Percentiles rank a stretch among this genome's conserved stretches.
Evolutionary conservation across 176 grass and related monocot species (phyloP).

Genomic region (Oryza brachyantha): DNA sequence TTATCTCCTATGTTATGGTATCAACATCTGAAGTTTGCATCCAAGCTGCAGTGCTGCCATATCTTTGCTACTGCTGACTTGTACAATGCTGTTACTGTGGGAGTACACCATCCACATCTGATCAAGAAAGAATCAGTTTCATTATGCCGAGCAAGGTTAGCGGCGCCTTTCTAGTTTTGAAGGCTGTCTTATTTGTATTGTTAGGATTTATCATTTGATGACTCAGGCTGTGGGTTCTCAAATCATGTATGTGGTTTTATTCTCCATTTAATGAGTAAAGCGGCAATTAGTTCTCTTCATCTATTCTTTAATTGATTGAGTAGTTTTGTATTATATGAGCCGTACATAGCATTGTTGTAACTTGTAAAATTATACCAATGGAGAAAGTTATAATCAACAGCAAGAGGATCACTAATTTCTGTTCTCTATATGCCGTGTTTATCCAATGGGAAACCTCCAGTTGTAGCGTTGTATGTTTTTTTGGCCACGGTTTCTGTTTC

Average conservation of each 20-base stretch:
- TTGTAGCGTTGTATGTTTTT: not conserved
- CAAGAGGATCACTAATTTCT: not conserved
- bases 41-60: not conserved
- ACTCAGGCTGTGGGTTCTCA: not conserved
- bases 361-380: constrained; percentile 23
- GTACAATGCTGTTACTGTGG: not conserved
- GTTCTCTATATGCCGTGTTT: not conserved
- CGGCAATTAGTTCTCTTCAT: constrained; percentile 13
- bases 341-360: constrained; percentile 21
- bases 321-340: constrained; percentile 18
- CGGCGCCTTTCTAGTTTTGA: not conserved
- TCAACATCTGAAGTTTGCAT: constrained; percentile 10
- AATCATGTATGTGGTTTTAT: not conserved
- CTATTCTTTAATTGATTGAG: constrained; percentile 7
- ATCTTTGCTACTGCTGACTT: not conserved
- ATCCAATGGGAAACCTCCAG: constrained; percentile 10
- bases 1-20: not conserved
- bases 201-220: not conserved
- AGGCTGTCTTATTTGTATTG: not conserved
- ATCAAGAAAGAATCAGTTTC: not conserved
- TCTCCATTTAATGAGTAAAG: not conserved
- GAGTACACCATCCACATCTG: constrained; percentile 7
- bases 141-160: not conserved
- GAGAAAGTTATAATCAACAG: not conserved
- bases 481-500: not conserved